phyloP scores from a whole-genome alignment of 805 yeast species.

The Ogataea kodamae region DNA sequence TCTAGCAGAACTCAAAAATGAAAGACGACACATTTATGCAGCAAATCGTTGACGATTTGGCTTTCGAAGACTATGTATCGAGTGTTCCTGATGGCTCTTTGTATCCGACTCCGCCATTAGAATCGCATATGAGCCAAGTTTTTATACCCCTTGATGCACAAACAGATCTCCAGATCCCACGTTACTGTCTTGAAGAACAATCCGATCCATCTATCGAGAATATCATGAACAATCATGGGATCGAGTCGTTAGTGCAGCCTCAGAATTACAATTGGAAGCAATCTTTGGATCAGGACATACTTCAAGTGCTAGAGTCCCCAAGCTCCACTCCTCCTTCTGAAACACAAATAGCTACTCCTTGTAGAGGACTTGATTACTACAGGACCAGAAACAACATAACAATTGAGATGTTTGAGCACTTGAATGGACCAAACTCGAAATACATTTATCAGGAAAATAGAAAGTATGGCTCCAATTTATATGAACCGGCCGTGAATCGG shows the following conservation, averaged over 20 bases:
- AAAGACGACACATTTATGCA: constrained; percentile 12
- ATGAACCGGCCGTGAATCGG: constrained; percentile 25
- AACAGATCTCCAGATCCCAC: constrained; percentile 9
- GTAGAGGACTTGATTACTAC: constrained; percentile 15
- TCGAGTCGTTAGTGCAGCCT: constrained; percentile 2
- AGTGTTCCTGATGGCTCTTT: constrained; percentile 3
- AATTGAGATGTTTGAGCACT: constrained; percentile 11
- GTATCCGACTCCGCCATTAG: constrained; percentile 17
- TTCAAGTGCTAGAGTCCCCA: constrained; percentile 5
- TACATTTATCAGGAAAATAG: constrained; percentile 19
- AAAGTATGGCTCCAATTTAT: constrained; percentile 15
- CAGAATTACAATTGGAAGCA: constrained; percentile 16
- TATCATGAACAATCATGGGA: too few relatives aligned
- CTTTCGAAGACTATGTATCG: constrained; percentile 10
- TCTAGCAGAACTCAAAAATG: constrained; percentile 2
- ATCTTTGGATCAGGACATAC: constrained; percentile 2
- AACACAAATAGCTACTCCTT: constrained; percentile 9
- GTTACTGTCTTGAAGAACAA: constrained; percentile 12
- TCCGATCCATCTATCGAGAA: constrained; percentile 1
- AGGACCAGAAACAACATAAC: constrained; percentile 17
- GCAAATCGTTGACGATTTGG: constrained; percentile 13
- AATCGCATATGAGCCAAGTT: constrained; percentile 9
- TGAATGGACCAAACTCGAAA: constrained; percentile 5
- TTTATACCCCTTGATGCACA: constrained; percentile 6
- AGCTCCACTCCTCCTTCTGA: constrained; percentile 1